A percentile compares a stretch with the other conserved stretches of the same genome.
These are phyloP conservation scores for Annulohypoxylon bovei DNA, from an alignment of 495 filamentous ascomycete species.

Conservation along the genomic window DNA sequence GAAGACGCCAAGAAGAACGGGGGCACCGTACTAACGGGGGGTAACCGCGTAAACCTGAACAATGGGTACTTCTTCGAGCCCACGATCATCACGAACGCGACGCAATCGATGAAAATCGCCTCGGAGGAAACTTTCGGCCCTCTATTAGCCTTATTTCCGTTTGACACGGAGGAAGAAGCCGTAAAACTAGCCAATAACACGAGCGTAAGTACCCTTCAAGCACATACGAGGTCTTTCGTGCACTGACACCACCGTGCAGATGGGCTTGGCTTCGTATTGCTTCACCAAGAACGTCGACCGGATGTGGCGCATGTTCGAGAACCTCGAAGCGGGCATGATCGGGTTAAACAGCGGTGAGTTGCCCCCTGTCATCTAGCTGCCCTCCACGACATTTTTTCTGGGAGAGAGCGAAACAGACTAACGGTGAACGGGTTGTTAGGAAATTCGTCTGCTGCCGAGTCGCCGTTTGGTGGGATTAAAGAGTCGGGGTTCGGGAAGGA, in stretches of 20 bases:
- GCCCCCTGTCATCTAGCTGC: constrained; percentile 21
- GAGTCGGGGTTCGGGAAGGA: constrained; percentile 82
- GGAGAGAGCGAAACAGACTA: neutral
- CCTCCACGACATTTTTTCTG: neutral
- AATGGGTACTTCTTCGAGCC: constrained; percentile 78
- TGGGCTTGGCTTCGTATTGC: constrained; percentile 76
- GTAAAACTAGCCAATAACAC: constrained; percentile 70
- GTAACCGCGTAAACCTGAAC: constrained; percentile 46
- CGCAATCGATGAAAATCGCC: constrained; percentile 70
- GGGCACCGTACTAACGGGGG: constrained; percentile 69
- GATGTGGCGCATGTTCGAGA: constrained; percentile 76
- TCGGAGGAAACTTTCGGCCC: constrained; percentile 78
- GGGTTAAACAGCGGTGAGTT: constrained; percentile 70
- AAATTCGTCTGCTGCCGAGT: constrained; percentile 74
- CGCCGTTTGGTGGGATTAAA: constrained; percentile 80
- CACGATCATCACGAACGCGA: constrained; percentile 71
- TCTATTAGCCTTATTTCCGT: constrained; percentile 71
- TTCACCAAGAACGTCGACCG: constrained; percentile 80
- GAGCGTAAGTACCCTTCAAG: constrained; percentile 47
- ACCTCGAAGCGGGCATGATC: constrained; percentile 81
- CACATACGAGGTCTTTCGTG: neutral
- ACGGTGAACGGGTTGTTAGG: constrained; percentile 44
- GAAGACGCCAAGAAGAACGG: constrained; percentile 70
- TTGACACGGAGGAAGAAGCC: constrained; percentile 76
- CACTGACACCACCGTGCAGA: constrained; percentile 44